Percentiles rank a stretch among this genome's conserved stretches.
Evolutionary conservation across 2,329 filamentous ascomycete species (phyloP).

Genomic region (Botrytis medusae): DNA sequence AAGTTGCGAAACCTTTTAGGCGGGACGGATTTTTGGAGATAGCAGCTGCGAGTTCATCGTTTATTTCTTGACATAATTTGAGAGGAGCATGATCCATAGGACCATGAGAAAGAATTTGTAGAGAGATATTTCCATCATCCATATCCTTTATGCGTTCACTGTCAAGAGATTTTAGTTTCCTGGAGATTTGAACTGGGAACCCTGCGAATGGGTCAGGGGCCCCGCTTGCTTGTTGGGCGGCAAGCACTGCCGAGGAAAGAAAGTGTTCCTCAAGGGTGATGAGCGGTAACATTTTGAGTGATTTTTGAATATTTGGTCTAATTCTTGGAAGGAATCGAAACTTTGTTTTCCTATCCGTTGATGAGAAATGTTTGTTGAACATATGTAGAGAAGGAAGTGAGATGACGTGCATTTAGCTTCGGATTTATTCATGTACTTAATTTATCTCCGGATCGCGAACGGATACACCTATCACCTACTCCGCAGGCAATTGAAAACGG

Average conservation of each 20-base stretch:
- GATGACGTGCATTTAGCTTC: not conserved
- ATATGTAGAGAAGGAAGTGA: not conserved
- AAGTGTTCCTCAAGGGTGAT: constrained; percentile 48
- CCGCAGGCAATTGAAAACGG: not conserved
- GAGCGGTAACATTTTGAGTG: constrained; percentile 33
- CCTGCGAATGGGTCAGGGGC: constrained; percentile 29
- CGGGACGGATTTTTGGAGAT: constrained; percentile 41
- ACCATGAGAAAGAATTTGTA: constrained; percentile 40
- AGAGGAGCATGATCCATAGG: constrained; percentile 25
- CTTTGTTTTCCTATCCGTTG: not conserved
- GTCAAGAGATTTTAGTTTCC: constrained; percentile 29
- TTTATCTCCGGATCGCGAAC: constrained; percentile 4
- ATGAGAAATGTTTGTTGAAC: not conserved
- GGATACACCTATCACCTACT: not conserved
- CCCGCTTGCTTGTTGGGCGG: constrained; percentile 10
- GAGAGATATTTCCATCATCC: constrained; percentile 31
- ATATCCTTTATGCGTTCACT: constrained; percentile 34
- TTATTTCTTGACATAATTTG: constrained; percentile 31
- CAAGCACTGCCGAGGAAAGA: constrained; percentile 28
- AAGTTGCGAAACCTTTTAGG: constrained; percentile 46
- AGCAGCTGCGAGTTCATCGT: constrained; percentile 40
- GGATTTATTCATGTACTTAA: not conserved
- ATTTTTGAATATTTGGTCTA: not conserved
- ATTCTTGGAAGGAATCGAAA: not conserved
- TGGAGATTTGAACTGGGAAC: constrained; percentile 35